These are phyloP conservation scores for Wallacemonas sp. DNA, from an alignment of 208 protist species.

Conservation along the genomic window DNA sequence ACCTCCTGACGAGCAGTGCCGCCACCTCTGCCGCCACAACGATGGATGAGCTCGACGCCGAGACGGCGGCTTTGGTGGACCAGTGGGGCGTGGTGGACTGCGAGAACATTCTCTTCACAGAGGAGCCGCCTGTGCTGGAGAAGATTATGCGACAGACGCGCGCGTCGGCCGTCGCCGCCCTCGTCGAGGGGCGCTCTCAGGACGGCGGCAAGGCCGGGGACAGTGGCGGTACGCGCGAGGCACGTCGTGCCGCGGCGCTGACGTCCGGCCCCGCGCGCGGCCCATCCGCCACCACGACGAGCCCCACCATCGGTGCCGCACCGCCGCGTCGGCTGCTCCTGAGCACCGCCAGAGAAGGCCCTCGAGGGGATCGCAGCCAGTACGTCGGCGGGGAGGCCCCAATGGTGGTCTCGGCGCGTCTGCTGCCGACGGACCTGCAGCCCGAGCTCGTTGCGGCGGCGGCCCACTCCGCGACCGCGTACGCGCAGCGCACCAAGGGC, in stretches of 20 bases:
- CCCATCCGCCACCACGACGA: too few species aligned
- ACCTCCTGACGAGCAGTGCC: constrained; percentile 19
- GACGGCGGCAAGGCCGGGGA: too few species aligned
- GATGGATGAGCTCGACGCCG: not conserved
- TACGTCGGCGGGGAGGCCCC: constrained; percentile 12
- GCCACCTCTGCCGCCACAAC: not conserved
- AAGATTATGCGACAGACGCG: constrained; percentile 28
- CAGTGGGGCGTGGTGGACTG: constrained; percentile 53
- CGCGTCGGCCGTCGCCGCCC: not conserved
- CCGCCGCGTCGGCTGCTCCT: not conserved
- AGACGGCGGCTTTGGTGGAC: not conserved
- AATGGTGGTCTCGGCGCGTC: constrained; percentile 8
- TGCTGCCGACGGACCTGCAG: not conserved
- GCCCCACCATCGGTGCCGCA: not conserved
- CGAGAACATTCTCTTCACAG: constrained; percentile 78
- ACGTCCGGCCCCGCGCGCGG: too few species aligned
- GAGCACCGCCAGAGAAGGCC: not conserved
- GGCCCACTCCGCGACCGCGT: not conserved
- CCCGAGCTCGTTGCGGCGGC: not conserved
- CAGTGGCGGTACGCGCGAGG: too few species aligned
- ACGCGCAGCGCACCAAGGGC: too few species aligned
- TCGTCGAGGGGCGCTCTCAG: not conserved
- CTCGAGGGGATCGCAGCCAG: constrained; percentile 6
- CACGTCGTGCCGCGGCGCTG: too few species aligned
- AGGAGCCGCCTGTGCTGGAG: constrained; percentile 38